Evolutionary conservation across 2,329 filamentous ascomycete species (phyloP), one percentile per base, ranked within the genome.

Genomic region (Zymoseptoria ardabiliae): DNA sequence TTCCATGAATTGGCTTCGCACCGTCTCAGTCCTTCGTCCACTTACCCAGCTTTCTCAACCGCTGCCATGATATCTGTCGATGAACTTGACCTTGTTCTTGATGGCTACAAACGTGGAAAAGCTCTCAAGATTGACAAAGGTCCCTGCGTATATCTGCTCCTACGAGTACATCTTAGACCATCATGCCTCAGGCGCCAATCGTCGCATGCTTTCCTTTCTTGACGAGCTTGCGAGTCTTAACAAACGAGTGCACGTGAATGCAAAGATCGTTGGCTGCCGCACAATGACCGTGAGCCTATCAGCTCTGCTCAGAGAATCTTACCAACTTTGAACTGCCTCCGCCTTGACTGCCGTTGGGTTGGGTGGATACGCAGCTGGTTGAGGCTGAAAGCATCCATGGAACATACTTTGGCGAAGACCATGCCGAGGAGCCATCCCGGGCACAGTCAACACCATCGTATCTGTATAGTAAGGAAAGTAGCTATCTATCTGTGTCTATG

Each of bases 21-120:
- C 35, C n/a, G 35, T 5, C 35, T n/a, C 13, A 6, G 17, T 17
- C 17, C 17, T 6, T 13, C 35, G 35, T 30, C 10, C 48, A 45
- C 56, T 63, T 53, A 60, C 58, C 58, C 58, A 57, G 55, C 58
- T 25, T 59, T 59, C 54, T 55, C 53, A 19, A 56, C 54, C 28
- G 54, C 57, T 25, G 57, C 57, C 49, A 55, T 55, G 19, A 48
- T 55, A 22, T 53, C 22, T 13, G 13, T 17, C 6, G 11, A n/a
- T n/a, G 17, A 45, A 56, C 25, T 28, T 28, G 55, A 56, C 25
- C 22, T 25, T 30, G 11, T 30, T 19, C 22, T 55, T 41, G 54
- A 13, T 55, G 54, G 30, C 23, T 22, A 48, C 13, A 35, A 10
- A 17, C 13, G 17, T 7, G 13, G 35, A n/a, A 45, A 45, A 45